A percentile compares a stretch with the other conserved stretches of the same genome.
Conservation (phyloP, 345 rosid genomes). For the Eutrema heterophyllum region DNA sequence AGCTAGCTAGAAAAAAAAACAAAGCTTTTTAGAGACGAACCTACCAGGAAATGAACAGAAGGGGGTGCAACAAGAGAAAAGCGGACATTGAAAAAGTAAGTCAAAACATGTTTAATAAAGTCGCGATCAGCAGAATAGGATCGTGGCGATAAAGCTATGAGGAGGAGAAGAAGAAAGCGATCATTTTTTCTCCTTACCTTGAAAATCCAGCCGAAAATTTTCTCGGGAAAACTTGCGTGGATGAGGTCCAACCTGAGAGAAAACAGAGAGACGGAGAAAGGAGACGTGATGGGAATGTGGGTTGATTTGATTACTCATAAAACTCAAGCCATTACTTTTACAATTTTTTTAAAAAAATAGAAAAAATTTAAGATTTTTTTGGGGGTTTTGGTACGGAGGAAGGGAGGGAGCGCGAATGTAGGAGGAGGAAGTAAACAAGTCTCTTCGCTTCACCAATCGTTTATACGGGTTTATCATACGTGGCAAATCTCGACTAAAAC, state of each 20-base stretch:
- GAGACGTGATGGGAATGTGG: slow-evolving; percentile 33
- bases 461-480: slow-evolving; percentile 17
- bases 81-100: not conserved
- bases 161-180: not conserved
- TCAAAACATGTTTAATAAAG: slow-evolving; percentile 9
- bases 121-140: slow-evolving; percentile 3
- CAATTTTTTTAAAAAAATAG: not conserved
- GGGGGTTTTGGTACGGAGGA: slow-evolving; percentile 14
- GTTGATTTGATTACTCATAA: slow-evolving; percentile 15
- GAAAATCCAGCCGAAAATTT: not conserved
- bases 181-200: slow-evolving; percentile 2
- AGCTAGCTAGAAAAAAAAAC: not conserved
- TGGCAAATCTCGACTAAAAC: slow-evolving; percentile 2
- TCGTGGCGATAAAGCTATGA: not conserved
- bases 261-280: slow-evolving; percentile 3
- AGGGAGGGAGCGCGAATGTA: slow-evolving; percentile 26
- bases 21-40: not conserved
- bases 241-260: slow-evolving; percentile 22
- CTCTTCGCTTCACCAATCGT: slow-evolving; percentile 16
- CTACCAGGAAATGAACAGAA: not conserved
- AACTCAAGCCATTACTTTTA: not conserved
- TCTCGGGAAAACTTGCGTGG: slow-evolving; percentile 6
- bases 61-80: slow-evolving; percentile 11
- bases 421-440: slow-evolving; percentile 8
- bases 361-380: not conserved